Conservation (phyloP, 2,329 filamentous ascomycete genomes). For the Botrytis galanthina region DNA sequence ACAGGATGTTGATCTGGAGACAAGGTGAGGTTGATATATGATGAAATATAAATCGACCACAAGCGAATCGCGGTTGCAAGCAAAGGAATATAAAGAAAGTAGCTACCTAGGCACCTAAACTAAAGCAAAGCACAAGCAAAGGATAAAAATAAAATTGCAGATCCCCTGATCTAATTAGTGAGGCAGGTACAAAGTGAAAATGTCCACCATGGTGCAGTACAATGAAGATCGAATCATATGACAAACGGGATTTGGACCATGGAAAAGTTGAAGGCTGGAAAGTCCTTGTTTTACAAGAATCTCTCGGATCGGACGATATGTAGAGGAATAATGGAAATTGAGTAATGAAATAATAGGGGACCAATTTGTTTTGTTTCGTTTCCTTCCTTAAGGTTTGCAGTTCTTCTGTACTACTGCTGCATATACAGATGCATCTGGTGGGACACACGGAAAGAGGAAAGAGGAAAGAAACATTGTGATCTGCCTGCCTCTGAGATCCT, state of each 20-base stretch:
- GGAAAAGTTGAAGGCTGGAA: not conserved
- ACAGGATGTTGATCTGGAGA: not conserved
- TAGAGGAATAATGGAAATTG: not conserved
- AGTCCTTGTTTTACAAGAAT: conserved; percentile 8
- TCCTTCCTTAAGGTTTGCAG: not conserved
- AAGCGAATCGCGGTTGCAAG: not conserved
- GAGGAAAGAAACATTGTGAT: not conserved
- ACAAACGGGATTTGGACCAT: conserved; percentile 1
- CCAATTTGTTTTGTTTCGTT: not conserved
- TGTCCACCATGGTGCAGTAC: not conserved
- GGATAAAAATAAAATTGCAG: conserved; percentile 7
- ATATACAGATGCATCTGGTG: not conserved
- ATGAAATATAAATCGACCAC: conserved; percentile 12
- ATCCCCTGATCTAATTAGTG: not conserved
- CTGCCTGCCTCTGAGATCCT: not conserved
- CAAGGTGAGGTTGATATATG: conserved; percentile 15
- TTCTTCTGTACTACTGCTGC: conserved; percentile 1
- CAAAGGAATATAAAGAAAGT: not conserved
- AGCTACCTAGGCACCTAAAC: not conserved
- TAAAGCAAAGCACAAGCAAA: not conserved
- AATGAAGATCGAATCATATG: not conserved
- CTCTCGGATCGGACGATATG: not conserved
- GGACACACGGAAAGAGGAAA: not conserved
- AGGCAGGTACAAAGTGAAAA: conserved; percentile 10
- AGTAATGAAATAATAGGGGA: not conserved